Evolutionary conservation across 805 yeast species (phyloP), one percentile per base, ranked within the genome.

Genomic region (Saitoella complicata): DNA sequence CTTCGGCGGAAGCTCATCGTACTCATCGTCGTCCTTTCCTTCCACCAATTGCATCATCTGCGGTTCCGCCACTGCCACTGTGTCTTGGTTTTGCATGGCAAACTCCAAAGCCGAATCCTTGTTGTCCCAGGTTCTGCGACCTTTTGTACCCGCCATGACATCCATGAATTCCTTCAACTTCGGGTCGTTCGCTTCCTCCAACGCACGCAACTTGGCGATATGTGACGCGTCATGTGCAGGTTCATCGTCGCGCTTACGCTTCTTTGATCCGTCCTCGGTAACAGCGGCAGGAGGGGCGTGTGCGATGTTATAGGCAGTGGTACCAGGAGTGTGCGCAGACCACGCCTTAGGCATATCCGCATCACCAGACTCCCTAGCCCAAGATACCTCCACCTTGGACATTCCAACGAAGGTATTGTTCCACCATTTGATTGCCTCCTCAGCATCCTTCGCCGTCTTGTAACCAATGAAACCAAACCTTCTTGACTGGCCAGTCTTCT

Each of bases 381-480:
- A 55, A 37, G 75, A 75, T 9, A 91, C 97, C 39, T 75, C 76
- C 12, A 91, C 71, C 53, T 72, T 75, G 1, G 93, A 70, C 1
- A 96, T 86, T 55, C 84, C 91, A 46, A 91, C 76, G 59, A 76
- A 91, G 1, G 94, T 73, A 6, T 72, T 69, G 62, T 91, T 69
- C 61, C 80, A 87, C 60, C 72, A 85, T 41, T 65, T 68, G 5
- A 78, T 88, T 0, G 95, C 95, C 39, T 68, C 71, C 42, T 70
- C 73, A 1, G 98, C 97, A 55, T 82, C 94, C 8, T 64, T 69
- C 12, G 63, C 67, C n/a, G 76, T 68, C 54, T 76, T 78, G 61
- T 73, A 91, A 1, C 98, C 98, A 43, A 91, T 68, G 55, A 91
- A 91, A 5, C 95, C 97, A 68, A 91, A 91, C 53, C 93, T 70